Conservation (phyloP, 352 stramenopile species). For the Pythium plurisporium region DNA sequence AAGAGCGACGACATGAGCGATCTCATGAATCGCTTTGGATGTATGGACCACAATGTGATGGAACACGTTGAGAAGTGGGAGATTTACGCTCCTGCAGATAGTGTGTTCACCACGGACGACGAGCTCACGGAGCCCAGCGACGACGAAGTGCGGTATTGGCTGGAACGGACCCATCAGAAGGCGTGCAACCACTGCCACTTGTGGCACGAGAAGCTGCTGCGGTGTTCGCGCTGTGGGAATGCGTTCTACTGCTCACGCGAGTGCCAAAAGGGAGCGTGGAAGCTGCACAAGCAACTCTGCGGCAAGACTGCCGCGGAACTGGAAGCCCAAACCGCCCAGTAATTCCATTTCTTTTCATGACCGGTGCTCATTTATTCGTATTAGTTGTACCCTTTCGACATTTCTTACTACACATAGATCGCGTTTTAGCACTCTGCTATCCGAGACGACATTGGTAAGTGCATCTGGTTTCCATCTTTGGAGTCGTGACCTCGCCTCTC, state of each 20-base stretch:
- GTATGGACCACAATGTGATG: slow-evolving; percentile 75
- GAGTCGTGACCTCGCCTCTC: slow-evolving; percentile 20
- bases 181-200: slow-evolving; percentile 64
- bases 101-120: slow-evolving; percentile 33
- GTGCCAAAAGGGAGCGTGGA: slow-evolving; percentile 77
- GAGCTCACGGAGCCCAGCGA: slow-evolving; percentile 44
- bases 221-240: slow-evolving; percentile 60
- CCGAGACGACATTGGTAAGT: slow-evolving; percentile 1
- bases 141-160: slow-evolving; percentile 67
- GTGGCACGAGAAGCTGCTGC: slow-evolving; percentile 45
- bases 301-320: slow-evolving; percentile 54
- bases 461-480: not conserved
- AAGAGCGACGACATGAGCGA: slow-evolving; percentile 31
- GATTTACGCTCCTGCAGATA: slow-evolving; percentile 47
- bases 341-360: too few relatives aligned
- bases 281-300: slow-evolving; percentile 72
- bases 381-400: too few relatives aligned
- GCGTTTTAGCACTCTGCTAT: slow-evolving; percentile 7
- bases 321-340: not conserved
- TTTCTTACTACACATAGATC: too few relatives aligned
- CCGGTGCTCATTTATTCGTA: not conserved
- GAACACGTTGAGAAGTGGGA: slow-evolving; percentile 82
- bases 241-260: slow-evolving; percentile 79
- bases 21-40: slow-evolving; percentile 73
- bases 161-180: slow-evolving; percentile 47